Percentiles rank a stretch among this genome's conserved stretches.
phyloP scores from a whole-genome alignment of 2,329 filamentous ascomycete species.

The Bertia moriformis region DNA sequence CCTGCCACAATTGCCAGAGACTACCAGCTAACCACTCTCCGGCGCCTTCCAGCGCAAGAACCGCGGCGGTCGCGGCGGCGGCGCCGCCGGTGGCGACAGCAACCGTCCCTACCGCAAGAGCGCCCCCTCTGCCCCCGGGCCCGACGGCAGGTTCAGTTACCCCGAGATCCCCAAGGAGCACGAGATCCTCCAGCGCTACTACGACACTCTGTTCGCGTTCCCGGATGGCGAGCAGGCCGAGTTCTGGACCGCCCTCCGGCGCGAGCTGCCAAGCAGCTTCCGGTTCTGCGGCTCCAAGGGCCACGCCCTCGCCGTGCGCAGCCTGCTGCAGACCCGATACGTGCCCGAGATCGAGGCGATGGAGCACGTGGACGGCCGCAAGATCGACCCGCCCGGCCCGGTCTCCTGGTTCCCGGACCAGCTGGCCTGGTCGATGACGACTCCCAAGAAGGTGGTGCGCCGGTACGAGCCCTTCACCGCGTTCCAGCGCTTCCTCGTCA shows the following conservation, averaged over 20 bases:
- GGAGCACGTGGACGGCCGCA: constrained; percentile 58
- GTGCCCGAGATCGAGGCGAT: constrained; percentile 82
- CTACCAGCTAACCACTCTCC: too few species aligned
- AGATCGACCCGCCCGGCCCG: constrained; percentile 66
- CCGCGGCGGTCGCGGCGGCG: too few species aligned
- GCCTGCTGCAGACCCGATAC: constrained; percentile 74
- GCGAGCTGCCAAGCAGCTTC: constrained; percentile 91
- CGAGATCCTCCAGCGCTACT: constrained; percentile 72
- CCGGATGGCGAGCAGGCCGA: constrained; percentile 61
- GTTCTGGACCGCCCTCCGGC: constrained; percentile 73
- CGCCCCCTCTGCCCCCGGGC: too few species aligned
- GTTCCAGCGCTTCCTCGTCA: constrained; percentile 95
- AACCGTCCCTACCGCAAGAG: too few species aligned
- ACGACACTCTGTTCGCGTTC: constrained; percentile 64
- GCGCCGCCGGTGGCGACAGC: too few species aligned
- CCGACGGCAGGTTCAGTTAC: neutral
- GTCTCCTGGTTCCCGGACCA: constrained; percentile 89
- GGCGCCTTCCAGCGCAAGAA: neutral
- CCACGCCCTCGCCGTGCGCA: constrained; percentile 83
- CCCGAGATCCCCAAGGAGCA: constrained; percentile 58
- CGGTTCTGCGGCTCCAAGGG: constrained; percentile 91
- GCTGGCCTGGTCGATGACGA: constrained; percentile 95
- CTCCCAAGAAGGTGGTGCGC: constrained; percentile 86
- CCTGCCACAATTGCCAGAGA: too few species aligned
- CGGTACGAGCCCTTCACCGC: constrained; percentile 86